Percentiles rank a stretch among this genome's conserved stretches.
Evolutionary conservation across 192 early-diverging fungal species (phyloP).

Genomic region (Phlyctochytrium planicorne): DNA sequence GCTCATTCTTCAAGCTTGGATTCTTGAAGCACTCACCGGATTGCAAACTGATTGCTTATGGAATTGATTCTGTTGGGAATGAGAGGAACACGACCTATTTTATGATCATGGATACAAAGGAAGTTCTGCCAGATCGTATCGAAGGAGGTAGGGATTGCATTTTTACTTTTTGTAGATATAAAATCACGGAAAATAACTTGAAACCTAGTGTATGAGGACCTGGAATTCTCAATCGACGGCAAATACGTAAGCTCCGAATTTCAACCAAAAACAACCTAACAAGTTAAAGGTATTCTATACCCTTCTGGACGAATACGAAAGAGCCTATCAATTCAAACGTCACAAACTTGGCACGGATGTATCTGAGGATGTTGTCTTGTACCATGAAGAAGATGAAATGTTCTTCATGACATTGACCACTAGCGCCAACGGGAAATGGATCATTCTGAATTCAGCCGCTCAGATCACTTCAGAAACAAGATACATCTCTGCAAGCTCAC

Average conservation of each 20-base stretch:
- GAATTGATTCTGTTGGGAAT: slow-evolving; percentile 51
- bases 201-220: no score
- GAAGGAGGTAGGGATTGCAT: slow-evolving; percentile 56
- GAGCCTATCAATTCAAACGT: slow-evolving; percentile 27
- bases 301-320: slow-evolving; percentile 35
- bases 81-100: slow-evolving; percentile 55
- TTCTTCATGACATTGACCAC: slow-evolving; percentile 37
- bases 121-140: slow-evolving; percentile 43
- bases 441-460: slow-evolving; percentile 24
- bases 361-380: slow-evolving; percentile 31
- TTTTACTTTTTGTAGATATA: no score
- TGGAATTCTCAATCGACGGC: no score
- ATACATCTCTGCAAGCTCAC: background rate
- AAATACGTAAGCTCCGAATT: slow-evolving; percentile 50
- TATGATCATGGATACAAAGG: slow-evolving; percentile 44
- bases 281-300: slow-evolving; percentile 40
- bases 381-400: slow-evolving; percentile 42
- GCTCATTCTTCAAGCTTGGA: slow-evolving; percentile 56
- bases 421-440: slow-evolving; percentile 19
- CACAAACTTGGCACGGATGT: slow-evolving; percentile 30
- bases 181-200: no score
- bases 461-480: slow-evolving; percentile 3
- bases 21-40: slow-evolving; percentile 59
- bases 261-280: slow-evolving; percentile 25
- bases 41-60: slow-evolving; percentile 53